A percentile compares a stretch with the other conserved stretches of the same genome.
Conservation (phyloP, 306 rosid genomes). For the Inga leiocalycina region DNA sequence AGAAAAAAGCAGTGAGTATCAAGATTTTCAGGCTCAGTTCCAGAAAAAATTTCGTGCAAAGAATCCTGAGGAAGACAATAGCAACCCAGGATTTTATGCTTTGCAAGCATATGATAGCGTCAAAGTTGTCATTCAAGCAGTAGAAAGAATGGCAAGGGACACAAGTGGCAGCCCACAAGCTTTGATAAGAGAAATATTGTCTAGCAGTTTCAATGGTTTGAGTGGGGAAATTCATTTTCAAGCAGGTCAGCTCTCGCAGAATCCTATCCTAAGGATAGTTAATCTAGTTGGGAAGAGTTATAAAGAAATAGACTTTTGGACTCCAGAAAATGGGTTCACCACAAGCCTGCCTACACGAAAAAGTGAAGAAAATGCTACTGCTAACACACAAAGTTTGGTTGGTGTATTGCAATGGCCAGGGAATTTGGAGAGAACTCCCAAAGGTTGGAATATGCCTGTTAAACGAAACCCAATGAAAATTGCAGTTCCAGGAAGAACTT, state of each 20-base stretch:
- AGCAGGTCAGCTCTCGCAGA: slow-evolving; percentile 37
- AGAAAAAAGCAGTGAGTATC: slow-evolving; percentile 39
- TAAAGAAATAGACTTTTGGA: slow-evolving; percentile 63
- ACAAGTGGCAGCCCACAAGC: slow-evolving; percentile 14
- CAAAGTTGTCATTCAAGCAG: slow-evolving; percentile 47
- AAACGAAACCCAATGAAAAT: slow-evolving; percentile 50
- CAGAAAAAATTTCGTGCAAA: slow-evolving; percentile 32
- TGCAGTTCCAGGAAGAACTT: slow-evolving; percentile 65
- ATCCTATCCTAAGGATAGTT: slow-evolving; percentile 49
- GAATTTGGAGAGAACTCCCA: slow-evolving; percentile 40
- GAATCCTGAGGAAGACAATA: slow-evolving; percentile 51
- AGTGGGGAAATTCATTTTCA: slow-evolving; percentile 64
- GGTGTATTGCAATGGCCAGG: slow-evolving; percentile 72
- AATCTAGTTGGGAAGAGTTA: slow-evolving; percentile 50
- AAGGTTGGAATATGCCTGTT: slow-evolving; percentile 71
- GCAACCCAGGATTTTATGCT: slow-evolving; percentile 58
- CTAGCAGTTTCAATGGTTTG: slow-evolving; percentile 51
- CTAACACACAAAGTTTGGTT: slow-evolving; percentile 24
- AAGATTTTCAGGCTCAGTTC: slow-evolving; percentile 44
- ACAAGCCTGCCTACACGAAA: not conserved
- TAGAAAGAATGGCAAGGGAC: slow-evolving; percentile 31
- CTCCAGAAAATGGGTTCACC: slow-evolving; percentile 40
- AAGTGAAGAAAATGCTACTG: slow-evolving; percentile 17
- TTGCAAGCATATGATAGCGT: slow-evolving; percentile 68
- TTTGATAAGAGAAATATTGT: slow-evolving; percentile 30